phyloP scores from a whole-genome alignment of 371 early-diverging fungal genomes.

The Syncephalastrum contaminatum region DNA sequence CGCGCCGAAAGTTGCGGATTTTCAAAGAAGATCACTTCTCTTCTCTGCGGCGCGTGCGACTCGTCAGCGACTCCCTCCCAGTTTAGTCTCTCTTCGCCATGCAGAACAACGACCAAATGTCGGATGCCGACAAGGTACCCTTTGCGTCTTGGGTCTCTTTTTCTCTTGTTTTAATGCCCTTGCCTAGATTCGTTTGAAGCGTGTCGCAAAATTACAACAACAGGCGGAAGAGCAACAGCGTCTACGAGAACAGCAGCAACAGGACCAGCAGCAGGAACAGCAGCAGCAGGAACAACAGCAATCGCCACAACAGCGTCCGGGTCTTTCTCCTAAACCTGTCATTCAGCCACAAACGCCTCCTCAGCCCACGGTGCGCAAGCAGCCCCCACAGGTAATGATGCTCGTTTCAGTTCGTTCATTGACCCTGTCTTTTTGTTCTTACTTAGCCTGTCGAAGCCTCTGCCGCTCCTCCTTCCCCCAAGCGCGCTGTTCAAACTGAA shows the following conservation, averaged over 20 bases:
- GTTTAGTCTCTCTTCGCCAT: conserved; percentile 4
- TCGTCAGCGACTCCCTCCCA: neutral
- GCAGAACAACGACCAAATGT: conserved; percentile 13
- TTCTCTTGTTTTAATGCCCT: neutral
- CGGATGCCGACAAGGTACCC: conserved; percentile 22
- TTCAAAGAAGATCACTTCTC: no score
- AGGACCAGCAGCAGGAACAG: conserved; percentile 4
- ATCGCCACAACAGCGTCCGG: neutral
- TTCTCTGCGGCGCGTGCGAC: no score
- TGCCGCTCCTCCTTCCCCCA: conserved; percentile 15
- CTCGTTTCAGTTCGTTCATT: neutral
- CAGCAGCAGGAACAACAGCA: neutral
- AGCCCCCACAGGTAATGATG: conserved; percentile 1
- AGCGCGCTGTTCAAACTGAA: conserved; percentile 15
- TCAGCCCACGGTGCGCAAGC: neutral
- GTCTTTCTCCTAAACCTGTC: neutral
- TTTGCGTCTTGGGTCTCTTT: neutral
- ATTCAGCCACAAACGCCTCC: neutral
- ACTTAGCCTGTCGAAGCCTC: conserved; percentile 5
- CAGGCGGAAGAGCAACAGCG: conserved; percentile 27
- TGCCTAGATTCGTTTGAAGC: conserved; percentile 67
- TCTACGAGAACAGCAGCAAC: conserved; percentile 9
- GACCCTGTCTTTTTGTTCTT: neutral
- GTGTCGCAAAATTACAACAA: conserved; percentile 65
- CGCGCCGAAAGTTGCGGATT: no score